These are phyloP conservation scores for Thecamonas trahens DNA, from an alignment of 78 protist species.

Conservation along the genomic window DNA sequence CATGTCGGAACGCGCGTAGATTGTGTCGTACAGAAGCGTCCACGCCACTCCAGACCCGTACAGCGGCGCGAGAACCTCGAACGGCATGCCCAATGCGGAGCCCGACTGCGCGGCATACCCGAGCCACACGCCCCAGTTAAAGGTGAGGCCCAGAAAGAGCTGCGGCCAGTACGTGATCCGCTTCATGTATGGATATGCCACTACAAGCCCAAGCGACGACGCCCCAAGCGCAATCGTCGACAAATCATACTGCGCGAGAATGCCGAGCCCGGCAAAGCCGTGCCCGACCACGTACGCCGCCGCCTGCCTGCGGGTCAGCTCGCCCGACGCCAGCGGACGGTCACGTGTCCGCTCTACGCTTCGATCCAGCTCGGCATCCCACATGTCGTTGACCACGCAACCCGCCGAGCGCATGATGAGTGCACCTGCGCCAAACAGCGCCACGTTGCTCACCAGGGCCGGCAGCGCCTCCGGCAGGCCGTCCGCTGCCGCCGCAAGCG, in stretches of 20 bases:
- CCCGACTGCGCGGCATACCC: constrained; percentile 70
- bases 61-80: constrained; percentile 43
- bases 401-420: constrained; percentile 87
- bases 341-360: constrained; percentile 71
- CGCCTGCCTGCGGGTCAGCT: constrained; percentile 26
- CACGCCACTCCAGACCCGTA: constrained; percentile 68
- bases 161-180: constrained; percentile 82
- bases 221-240: constrained; percentile 43
- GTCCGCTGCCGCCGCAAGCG: no score
- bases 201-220: constrained; percentile 64
- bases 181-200: constrained; percentile 77
- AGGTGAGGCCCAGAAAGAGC: constrained; percentile 75
- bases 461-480: no score
- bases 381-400: constrained; percentile 84
- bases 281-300: constrained; percentile 39
- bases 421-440: constrained; percentile 69
- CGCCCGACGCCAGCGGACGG: constrained; percentile 79
- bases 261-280: constrained; percentile 15
- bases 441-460: no score
- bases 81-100: background rate
- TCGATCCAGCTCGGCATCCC: constrained; percentile 74
- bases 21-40: constrained; percentile 85
- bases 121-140: constrained; percentile 86
- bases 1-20: constrained; percentile 87
- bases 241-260: constrained; percentile 27